A percentile compares a stretch with the other conserved stretches of the same genome.
Evolutionary conservation across 495 filamentous ascomycete species (phyloP).

Genomic region (Aspergillus olivimuriae): DNA sequence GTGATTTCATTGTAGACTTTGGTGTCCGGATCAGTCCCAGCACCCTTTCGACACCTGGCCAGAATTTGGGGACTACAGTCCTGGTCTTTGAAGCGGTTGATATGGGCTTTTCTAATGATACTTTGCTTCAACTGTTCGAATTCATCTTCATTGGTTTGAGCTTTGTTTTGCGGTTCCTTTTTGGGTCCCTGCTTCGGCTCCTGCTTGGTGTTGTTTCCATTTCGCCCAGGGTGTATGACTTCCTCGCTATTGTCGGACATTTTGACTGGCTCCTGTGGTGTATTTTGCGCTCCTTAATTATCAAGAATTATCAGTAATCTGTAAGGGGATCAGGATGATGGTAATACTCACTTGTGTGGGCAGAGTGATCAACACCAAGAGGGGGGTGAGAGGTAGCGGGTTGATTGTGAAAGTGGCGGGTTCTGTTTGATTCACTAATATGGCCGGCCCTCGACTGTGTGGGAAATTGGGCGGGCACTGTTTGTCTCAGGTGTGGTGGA

Average conservation of each 20-base stretch:
- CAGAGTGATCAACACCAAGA: no score
- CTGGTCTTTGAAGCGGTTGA: slow-evolving; percentile 6
- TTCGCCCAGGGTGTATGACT: background rate
- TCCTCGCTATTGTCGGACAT: background rate
- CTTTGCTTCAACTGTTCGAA: slow-evolving; percentile 12
- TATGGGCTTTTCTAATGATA: slow-evolving; percentile 10
- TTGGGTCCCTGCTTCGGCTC: background rate
- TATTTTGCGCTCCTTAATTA: background rate
- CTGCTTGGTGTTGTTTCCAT: no score
- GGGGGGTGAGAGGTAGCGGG: no score
- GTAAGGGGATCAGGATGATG: no score
- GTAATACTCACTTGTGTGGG: no score
- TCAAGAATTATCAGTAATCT: no score
- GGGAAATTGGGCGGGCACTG: background rate
- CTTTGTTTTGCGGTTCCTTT: background rate
- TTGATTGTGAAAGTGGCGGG: no score
- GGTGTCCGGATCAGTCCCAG: slow-evolving; percentile 15
- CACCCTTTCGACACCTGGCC: slow-evolving; percentile 15
- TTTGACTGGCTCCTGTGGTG: background rate
- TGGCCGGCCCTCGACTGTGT: no score
- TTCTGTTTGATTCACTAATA: no score
- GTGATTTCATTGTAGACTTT: slow-evolving; percentile 10
- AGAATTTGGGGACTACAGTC: slow-evolving; percentile 13
- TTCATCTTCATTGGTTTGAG: background rate
- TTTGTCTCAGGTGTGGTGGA: background rate